These are phyloP conservation scores for Apodospora peruviana DNA, from an alignment of 495 filamentous ascomycete genomes.

Conservation along the genomic window DNA sequence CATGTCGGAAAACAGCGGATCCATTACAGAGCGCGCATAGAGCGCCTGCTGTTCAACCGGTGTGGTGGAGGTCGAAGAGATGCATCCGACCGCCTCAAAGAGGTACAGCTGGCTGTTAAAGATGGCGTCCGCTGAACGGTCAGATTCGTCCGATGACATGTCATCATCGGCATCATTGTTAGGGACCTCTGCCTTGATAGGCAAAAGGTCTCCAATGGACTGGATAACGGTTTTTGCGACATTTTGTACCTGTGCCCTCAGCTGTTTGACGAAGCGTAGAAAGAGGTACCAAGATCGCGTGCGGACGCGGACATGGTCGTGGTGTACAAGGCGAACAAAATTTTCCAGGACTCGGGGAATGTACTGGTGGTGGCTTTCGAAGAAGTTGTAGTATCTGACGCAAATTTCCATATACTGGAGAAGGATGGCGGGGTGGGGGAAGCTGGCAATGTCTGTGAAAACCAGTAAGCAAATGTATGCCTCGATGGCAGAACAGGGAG, in stretches of 20 bases:
- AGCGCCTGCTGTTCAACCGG: constrained; percentile 75
- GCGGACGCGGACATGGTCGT: constrained; percentile 75
- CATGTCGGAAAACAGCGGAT: constrained; percentile 80
- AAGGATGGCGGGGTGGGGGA: constrained; percentile 84
- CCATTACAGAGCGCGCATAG: constrained; percentile 79
- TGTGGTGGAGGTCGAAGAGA: constrained; percentile 71
- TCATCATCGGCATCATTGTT: constrained; percentile 76
- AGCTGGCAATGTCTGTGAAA: constrained; percentile 65
- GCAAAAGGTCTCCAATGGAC: constrained; percentile 80
- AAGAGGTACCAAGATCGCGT: constrained; percentile 96
- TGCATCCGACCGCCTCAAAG: constrained; percentile 88
- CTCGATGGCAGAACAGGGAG: background rate
- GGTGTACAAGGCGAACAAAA: constrained; percentile 85
- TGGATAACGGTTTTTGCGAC: constrained; percentile 84
- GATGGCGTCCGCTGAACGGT: constrained; percentile 77
- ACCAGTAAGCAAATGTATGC: constrained; percentile 13
- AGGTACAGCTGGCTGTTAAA: constrained; percentile 90
- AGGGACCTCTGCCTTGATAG: constrained; percentile 83
- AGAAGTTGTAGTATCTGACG: constrained; percentile 88
- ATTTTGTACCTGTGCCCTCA: constrained; percentile 76
- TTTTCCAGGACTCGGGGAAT: constrained; percentile 85
- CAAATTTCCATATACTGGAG: constrained; percentile 98
- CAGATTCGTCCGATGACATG: constrained; percentile 86
- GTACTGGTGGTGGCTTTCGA: constrained; percentile 69
- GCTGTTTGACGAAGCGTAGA: constrained; percentile 82